Evolutionary conservation across 2,329 filamentous ascomycete species (phyloP).

Genomic region (Raffaelea albimanens): DNA sequence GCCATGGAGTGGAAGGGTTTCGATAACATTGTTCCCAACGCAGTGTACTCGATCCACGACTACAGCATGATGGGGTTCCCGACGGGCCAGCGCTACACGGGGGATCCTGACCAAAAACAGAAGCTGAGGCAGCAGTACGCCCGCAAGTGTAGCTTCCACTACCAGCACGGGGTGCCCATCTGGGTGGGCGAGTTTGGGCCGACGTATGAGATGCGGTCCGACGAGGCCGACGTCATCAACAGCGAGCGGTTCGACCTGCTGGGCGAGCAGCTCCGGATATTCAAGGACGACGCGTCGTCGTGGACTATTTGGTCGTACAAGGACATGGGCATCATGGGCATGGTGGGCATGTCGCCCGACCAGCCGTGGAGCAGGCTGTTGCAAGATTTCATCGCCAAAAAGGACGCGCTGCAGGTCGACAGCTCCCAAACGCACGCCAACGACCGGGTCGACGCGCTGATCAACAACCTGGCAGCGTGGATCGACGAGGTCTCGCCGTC

Average conservation of each 20-base stretch:
- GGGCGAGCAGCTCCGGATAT: slow-evolving; percentile 24
- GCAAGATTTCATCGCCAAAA: slow-evolving; percentile 41
- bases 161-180: slow-evolving; percentile 23
- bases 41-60: slow-evolving; percentile 43
- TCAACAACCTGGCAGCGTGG: neutral
- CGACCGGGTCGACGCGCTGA: neutral
- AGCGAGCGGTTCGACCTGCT: slow-evolving; percentile 25
- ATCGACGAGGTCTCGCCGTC: neutral
- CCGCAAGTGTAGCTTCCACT: slow-evolving; percentile 30
- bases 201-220: slow-evolving; percentile 25
- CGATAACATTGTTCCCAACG: slow-evolving; percentile 31
- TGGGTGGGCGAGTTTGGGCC: slow-evolving; percentile 40
- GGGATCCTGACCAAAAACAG: slow-evolving; percentile 24
- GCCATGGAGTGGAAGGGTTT: slow-evolving; percentile 40
- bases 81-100: slow-evolving; percentile 22
- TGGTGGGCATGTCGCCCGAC: slow-evolving; percentile 34
- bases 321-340: slow-evolving; percentile 33
- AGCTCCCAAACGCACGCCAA: slow-evolving; percentile 35
- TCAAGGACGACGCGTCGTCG: slow-evolving; percentile 13
- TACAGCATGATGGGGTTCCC: slow-evolving; percentile 43
- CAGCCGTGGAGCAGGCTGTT: slow-evolving; percentile 39
- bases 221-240: slow-evolving; percentile 25
- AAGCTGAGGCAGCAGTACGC: slow-evolving; percentile 24
- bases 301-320: slow-evolving; percentile 15
- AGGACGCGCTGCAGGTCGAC: slow-evolving; percentile 39